These are phyloP conservation scores for Pichia deserticola DNA, from an alignment of 805 yeast species.

Conservation along the genomic window DNA sequence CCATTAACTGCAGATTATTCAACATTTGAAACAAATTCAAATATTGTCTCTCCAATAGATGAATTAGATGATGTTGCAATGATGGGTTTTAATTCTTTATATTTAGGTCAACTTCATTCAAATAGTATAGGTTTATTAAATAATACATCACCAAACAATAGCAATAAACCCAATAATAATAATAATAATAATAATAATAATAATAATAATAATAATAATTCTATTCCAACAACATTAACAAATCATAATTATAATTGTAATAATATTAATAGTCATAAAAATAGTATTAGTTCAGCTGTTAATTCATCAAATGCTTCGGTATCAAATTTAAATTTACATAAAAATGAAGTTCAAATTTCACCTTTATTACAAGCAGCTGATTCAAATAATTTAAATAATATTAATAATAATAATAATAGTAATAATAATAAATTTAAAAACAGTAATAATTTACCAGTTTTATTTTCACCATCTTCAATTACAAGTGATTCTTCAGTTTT, in stretches of 20 bases:
- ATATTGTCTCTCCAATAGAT: conserved; percentile 3
- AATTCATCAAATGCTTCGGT: background rate
- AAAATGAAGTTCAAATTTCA: background rate
- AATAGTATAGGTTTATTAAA: conserved; percentile 22
- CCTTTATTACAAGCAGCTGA: background rate
- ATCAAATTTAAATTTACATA: background rate
- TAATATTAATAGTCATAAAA: background rate
- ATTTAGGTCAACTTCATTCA: conserved; percentile 25
- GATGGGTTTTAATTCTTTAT: conserved; percentile 16
- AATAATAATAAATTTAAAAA: background rate
- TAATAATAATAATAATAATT: background rate
- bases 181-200: background rate
- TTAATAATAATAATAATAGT: background rate
- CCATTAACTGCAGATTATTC: background rate
- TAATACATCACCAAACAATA: background rate
- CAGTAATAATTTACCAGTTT: background rate
- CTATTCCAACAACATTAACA: background rate
- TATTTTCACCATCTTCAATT: conserved; percentile 5
- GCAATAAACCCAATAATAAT: background rate
- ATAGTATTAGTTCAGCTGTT: background rate
- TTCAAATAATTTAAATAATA: background rate
- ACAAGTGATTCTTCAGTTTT: conserved; percentile 7
- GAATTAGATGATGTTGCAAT: conserved; percentile 9
- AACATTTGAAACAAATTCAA: conserved; percentile 2
- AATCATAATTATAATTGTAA: background rate